phyloP scores from a whole-genome alignment of 441 rosid genomes.

The Pelargonium citronellum region DNA sequence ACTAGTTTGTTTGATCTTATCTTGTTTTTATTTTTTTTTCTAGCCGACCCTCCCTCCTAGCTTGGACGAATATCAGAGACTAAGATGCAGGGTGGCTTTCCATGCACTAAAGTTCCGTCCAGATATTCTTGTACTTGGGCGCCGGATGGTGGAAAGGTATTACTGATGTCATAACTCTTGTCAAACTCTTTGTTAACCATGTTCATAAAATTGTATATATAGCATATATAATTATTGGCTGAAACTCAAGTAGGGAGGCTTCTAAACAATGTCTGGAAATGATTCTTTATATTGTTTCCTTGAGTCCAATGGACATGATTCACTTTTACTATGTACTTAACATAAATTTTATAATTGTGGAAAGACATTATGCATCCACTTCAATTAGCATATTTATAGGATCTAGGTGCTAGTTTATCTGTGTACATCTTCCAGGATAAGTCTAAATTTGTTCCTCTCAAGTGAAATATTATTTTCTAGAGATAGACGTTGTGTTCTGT shows the following conservation, averaged over 20 bases:
- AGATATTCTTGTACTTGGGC: conserved; percentile 18
- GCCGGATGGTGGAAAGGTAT: conserved; percentile 18
- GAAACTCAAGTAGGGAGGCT: background rate
- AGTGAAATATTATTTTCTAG: no score
- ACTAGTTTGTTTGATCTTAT: background rate
- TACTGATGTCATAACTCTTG: background rate
- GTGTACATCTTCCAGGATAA: background rate
- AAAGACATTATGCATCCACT: background rate
- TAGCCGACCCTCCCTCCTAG: conserved; percentile 18
- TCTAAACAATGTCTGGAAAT: background rate
- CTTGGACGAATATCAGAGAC: conserved; percentile 21
- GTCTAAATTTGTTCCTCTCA: no score
- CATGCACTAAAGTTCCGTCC: conserved; percentile 22
- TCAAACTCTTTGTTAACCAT: background rate
- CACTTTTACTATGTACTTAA: no score
- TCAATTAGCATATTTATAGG: background rate
- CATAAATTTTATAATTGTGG: background rate
- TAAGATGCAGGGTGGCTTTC: conserved; percentile 23
- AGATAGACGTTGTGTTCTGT: background rate
- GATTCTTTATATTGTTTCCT: no score
- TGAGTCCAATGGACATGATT: no score
- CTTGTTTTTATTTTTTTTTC: background rate
- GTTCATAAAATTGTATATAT: background rate
- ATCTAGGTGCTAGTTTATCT: background rate
- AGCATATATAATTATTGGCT: background rate